Evolutionary conservation across 169 alveolate genomes (phyloP).

Genomic region (Sarcocystis neurona): DNA sequence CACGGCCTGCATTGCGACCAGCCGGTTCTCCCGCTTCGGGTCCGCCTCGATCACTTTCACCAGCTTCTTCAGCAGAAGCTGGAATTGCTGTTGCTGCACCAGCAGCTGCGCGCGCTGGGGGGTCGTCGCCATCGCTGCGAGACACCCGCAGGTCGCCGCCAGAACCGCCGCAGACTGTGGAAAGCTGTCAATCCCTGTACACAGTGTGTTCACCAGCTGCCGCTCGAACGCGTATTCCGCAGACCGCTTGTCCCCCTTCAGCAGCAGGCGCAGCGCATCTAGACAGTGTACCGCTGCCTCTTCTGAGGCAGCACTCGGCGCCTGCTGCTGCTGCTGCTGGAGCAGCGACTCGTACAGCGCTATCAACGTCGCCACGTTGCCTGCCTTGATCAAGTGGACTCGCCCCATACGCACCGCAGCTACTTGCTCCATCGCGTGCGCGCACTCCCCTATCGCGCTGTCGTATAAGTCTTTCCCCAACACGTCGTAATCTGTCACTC

Average conservation of each 20-base stretch:
- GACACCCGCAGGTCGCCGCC: slow-evolving; percentile 85
- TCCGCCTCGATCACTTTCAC: slow-evolving; percentile 74
- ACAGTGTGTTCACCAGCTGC: slow-evolving; percentile 79
- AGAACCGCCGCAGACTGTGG: slow-evolving; percentile 81
- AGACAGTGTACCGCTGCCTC: slow-evolving; percentile 63
- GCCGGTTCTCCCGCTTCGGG: slow-evolving; percentile 73
- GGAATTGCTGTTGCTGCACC: slow-evolving; percentile 81
- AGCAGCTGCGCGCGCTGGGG: slow-evolving; percentile 82
- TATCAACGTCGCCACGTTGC: slow-evolving; percentile 56
- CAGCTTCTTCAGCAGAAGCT: slow-evolving; percentile 71
- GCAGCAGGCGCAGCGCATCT: slow-evolving; percentile 76
- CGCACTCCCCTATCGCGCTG: slow-evolving; percentile 57
- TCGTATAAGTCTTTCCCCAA: slow-evolving; percentile 62
- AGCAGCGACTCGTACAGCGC: slow-evolving; percentile 48
- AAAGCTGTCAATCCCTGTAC: slow-evolving; percentile 81
- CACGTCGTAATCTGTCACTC: slow-evolving; percentile 62
- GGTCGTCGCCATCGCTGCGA: slow-evolving; percentile 87
- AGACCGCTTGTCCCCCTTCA: slow-evolving; percentile 81
- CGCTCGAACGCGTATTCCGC: slow-evolving; percentile 83
- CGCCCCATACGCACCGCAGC: slow-evolving; percentile 60
- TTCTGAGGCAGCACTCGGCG: too few species aligned
- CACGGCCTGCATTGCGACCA: slow-evolving; percentile 72
- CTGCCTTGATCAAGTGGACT: slow-evolving; percentile 43
- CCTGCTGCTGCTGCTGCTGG: slow-evolving; percentile 27
- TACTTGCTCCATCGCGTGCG: slow-evolving; percentile 65